These are phyloP conservation scores for Trichoderma asperellum DNA, from an alignment of 2,329 filamentous ascomycete genomes.

Conservation along the genomic window DNA sequence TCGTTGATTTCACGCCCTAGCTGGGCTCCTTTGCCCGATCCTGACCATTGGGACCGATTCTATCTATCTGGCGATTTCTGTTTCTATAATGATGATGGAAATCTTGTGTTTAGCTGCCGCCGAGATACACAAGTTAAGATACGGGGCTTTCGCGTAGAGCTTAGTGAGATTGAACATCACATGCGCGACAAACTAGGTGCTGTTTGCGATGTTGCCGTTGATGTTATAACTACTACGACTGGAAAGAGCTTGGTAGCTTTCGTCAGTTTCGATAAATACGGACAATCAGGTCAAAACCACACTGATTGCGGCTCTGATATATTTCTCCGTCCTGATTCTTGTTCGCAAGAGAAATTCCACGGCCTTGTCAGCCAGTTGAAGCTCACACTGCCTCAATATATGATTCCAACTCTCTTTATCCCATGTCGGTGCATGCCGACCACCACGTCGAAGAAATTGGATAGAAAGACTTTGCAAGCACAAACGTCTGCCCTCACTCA, in stretches of 20 bases:
- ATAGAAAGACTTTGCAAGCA: too few relatives aligned
- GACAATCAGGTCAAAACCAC: neutral
- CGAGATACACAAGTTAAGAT: constrained; percentile 15
- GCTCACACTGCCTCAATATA: neutral
- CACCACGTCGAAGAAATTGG: too few relatives aligned
- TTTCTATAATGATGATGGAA: constrained; percentile 39
- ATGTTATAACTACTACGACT: neutral
- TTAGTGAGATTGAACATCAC: neutral
- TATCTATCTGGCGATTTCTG: constrained; percentile 54
- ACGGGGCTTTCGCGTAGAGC: constrained; percentile 1
- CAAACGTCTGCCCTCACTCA: too few relatives aligned
- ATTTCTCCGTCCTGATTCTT: neutral
- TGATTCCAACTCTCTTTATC: neutral
- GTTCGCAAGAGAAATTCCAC: neutral
- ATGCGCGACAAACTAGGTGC: neutral
- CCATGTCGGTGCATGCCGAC: neutral
- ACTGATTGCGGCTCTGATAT: neutral
- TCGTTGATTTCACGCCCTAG: constrained; percentile 32
- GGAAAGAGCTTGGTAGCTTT: neutral
- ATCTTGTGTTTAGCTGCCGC: neutral
- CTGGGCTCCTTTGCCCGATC: constrained; percentile 35
- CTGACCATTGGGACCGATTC: constrained; percentile 27
- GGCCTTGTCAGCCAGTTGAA: neutral
- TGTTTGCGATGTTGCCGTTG: neutral
- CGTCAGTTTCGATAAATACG: neutral